Evolutionary conservation across 306 rosid species (phyloP), one percentile per base, ranked within the genome.

Genomic region (Chamaecrista fasciculata): DNA sequence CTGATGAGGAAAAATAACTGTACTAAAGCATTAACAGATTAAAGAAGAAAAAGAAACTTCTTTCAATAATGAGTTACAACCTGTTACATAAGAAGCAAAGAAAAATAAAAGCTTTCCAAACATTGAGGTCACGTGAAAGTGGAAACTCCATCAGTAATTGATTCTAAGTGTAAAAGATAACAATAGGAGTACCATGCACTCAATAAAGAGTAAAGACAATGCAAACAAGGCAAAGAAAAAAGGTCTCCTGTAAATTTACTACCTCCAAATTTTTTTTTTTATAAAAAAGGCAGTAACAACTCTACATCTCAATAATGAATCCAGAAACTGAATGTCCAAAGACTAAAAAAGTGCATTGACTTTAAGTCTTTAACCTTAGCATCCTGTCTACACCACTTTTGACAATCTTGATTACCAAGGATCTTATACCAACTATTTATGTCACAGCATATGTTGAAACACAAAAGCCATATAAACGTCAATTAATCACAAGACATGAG

Each of bases 1-100:
- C 37, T 47, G 19, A 34, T 78, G 63, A 84, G 83, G 10, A 74
- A 75, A 76, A 44, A 6, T 20, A 63, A 18, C 59, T 31, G 21
- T 29, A 46, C 53, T 28, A 25, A 6, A 67, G 23, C 18, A 70
- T 33, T 48, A 52, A 18, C 63, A 16, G 65, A 50, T 25, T 62
- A 60, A 49, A 44, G 59, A 19, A 60, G 60, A 72, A 53, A 62
- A 51, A 59, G 19, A 40, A 23, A 37, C 36, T 65, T 73, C 36
- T 26, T 24, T 39, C 16, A 60, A 66, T 3, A 36, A 31, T 56
- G 40, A 25, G 21, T 55, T 42, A 62, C 64, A 14, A 52, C 23
- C 11, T 57, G 67, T 7, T 46, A 15, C 26, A n/a, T 6, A 23
- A 31, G 18, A 56, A 56, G 62, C 21, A 28, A 25, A 15, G 2